These are phyloP conservation scores for Sphagnurus paluster DNA, from an alignment of 1,284 basidiomycete species.

Conservation along the genomic window DNA sequence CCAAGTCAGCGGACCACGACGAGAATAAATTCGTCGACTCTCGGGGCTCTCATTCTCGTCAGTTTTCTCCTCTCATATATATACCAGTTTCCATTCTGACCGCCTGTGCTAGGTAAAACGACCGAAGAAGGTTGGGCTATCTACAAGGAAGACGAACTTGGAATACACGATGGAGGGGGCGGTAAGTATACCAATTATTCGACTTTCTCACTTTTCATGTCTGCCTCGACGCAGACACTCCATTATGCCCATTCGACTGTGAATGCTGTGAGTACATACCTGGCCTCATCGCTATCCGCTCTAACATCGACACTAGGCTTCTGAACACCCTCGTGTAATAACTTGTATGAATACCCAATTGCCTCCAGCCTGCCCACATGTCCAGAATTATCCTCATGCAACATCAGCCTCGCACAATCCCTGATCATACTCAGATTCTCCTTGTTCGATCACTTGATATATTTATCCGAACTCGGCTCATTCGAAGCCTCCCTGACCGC, in stretches of 20 bases:
- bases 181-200: slow-evolving; percentile 48
- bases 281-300: neutral
- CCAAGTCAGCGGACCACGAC: slow-evolving; percentile 29
- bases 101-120: slow-evolving; percentile 56
- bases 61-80: slow-evolving; percentile 27
- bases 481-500: slow-evolving; percentile 31
- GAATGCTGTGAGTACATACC: slow-evolving; percentile 67
- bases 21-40: slow-evolving; percentile 73
- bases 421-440: neutral
- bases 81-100: slow-evolving; percentile 1
- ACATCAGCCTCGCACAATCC: neutral
- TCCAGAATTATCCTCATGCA: too few species aligned
- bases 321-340: slow-evolving; percentile 11
- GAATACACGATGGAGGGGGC: slow-evolving; percentile 72
- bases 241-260: slow-evolving; percentile 81
- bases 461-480: slow-evolving; percentile 21
- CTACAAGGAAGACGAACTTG: slow-evolving; percentile 86
- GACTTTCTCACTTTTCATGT: slow-evolving; percentile 23
- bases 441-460: neutral
- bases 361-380: too few species aligned
- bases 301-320: slow-evolving; percentile 20
- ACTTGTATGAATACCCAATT: too few species aligned
- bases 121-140: slow-evolving; percentile 86
- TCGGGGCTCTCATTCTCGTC: slow-evolving; percentile 71
- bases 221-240: slow-evolving; percentile 48